Evolutionary conservation across 2,329 filamentous ascomycete genomes (phyloP).

Genomic region (Pseudocercospora macadamiae): DNA sequence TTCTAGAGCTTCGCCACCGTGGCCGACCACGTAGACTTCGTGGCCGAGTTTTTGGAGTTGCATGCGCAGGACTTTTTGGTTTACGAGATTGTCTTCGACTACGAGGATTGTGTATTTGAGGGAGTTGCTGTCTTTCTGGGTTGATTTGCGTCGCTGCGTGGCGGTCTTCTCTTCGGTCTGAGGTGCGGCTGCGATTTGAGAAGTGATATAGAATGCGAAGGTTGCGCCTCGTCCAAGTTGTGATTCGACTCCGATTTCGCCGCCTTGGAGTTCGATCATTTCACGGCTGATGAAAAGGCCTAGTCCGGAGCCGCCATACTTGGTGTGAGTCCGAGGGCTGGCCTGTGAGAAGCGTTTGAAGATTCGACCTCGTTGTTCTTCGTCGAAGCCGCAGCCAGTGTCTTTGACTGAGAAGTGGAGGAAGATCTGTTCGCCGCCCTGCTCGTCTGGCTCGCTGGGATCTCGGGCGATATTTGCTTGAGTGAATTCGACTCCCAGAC

Average conservation of each 20-base stretch:
- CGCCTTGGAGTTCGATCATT: constrained; percentile 69
- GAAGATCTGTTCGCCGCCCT: constrained; percentile 20
- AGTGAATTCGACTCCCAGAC: constrained; percentile 27
- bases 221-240: constrained; percentile 62
- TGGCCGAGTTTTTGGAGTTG: constrained; percentile 44
- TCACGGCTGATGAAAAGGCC: constrained; percentile 70
- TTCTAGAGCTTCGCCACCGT: constrained; percentile 43
- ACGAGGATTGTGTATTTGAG: constrained; percentile 25
- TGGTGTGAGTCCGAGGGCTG: constrained; percentile 65
- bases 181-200: constrained; percentile 39
- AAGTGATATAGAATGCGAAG: constrained; percentile 69
- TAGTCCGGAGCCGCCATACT: constrained; percentile 71
- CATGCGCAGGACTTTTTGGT: constrained; percentile 46
- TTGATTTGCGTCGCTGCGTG: not conserved
- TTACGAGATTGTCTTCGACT: constrained; percentile 42
- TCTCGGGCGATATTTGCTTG: constrained; percentile 24
- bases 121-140: not conserved
- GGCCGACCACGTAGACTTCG: constrained; percentile 42
- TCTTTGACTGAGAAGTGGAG: constrained; percentile 33
- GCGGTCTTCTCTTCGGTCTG: not conserved
- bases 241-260: constrained; percentile 67
- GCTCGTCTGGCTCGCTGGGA: constrained; percentile 4
- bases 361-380: constrained; percentile 48
- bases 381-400: constrained; percentile 43
- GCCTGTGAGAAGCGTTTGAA: constrained; percentile 72